phyloP scores from a whole-genome alignment of 805 yeast species.

The Nakazawaea wyomingensis region DNA sequence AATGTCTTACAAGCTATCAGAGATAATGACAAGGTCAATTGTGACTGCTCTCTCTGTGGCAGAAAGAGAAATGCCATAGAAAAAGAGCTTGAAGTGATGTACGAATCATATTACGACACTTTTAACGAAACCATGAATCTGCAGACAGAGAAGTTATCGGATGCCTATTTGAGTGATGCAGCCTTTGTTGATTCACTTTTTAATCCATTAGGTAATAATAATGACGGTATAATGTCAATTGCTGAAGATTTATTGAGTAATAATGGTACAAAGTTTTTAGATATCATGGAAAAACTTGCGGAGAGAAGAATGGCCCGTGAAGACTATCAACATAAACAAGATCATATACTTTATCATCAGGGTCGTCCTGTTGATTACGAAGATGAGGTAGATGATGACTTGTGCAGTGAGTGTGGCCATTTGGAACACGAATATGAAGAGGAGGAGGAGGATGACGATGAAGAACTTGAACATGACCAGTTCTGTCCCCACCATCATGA shows the following conservation, averaged over 20 bases:
- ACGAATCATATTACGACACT: constrained; percentile 58
- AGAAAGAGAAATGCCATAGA: constrained; percentile 67
- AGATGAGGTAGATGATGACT: constrained; percentile 23
- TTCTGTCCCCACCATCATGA: not conserved
- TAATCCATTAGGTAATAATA: constrained; percentile 16
- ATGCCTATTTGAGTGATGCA: not conserved
- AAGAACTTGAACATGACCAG: constrained; percentile 15
- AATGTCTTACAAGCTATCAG: constrained; percentile 62
- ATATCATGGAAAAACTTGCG: constrained; percentile 74
- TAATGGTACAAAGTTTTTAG: constrained; percentile 73
- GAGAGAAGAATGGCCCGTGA: constrained; percentile 37
- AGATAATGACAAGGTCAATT: constrained; percentile 50
- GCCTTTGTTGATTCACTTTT: constrained; percentile 7
- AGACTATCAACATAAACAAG: constrained; percentile 21
- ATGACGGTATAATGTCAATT: constrained; percentile 47
- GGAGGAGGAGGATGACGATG: constrained; percentile 23
- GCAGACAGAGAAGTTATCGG: not conserved
- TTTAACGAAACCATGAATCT: not conserved
- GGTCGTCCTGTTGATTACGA: constrained; percentile 22
- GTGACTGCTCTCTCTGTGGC: constrained; percentile 77
- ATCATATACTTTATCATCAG: constrained; percentile 21
- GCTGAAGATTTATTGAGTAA: constrained; percentile 77
- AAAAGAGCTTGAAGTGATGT: constrained; percentile 69
- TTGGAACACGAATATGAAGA: constrained; percentile 24
- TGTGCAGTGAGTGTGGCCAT: constrained; percentile 25